phyloP scores from a whole-genome alignment of 345 rosid species.

The Moringa oleifera region DNA sequence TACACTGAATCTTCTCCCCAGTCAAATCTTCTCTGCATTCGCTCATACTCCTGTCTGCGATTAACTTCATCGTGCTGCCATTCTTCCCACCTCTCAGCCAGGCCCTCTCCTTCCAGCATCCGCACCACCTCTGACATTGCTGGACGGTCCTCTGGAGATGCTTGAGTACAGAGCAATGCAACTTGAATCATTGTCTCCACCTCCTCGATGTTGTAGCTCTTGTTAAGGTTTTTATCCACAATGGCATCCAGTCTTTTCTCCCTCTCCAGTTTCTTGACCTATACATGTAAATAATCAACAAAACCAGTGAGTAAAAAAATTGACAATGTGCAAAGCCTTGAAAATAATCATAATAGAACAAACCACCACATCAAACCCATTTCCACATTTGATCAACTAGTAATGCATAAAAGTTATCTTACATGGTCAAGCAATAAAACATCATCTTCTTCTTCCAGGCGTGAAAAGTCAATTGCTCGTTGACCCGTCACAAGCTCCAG shows the following conservation, averaged over 20 bases:
- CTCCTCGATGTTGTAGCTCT: slow-evolving; percentile 49
- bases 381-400: background rate
- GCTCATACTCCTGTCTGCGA: slow-evolving; percentile 77
- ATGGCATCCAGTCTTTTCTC: slow-evolving; percentile 79
- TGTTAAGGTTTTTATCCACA: slow-evolving; percentile 69
- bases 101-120: slow-evolving; percentile 98
- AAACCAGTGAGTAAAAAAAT: background rate
- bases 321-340: too few relatives aligned
- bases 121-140: slow-evolving; percentile 89
- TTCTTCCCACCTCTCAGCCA: slow-evolving; percentile 97
- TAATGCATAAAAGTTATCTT: slow-evolving; percentile 18
- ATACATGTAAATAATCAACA: slow-evolving; percentile 14
- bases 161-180: slow-evolving; percentile 84
- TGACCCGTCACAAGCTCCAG: slow-evolving; percentile 99
- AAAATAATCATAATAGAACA: too few relatives aligned
- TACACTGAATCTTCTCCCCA: slow-evolving; percentile 81
- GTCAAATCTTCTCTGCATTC: slow-evolving; percentile 74
- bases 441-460: slow-evolving; percentile 95
- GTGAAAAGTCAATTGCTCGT: slow-evolving; percentile 92
- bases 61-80: slow-evolving; percentile 88
- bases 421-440: slow-evolving; percentile 92
- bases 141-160: slow-evolving; percentile 83
- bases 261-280: slow-evolving; percentile 96
- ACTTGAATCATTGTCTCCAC: slow-evolving; percentile 93
- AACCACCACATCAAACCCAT: background rate